These are phyloP conservation scores for Cenchrus purpureus DNA, from an alignment of 176 grass and related monocot species.

Conservation along the genomic window DNA sequence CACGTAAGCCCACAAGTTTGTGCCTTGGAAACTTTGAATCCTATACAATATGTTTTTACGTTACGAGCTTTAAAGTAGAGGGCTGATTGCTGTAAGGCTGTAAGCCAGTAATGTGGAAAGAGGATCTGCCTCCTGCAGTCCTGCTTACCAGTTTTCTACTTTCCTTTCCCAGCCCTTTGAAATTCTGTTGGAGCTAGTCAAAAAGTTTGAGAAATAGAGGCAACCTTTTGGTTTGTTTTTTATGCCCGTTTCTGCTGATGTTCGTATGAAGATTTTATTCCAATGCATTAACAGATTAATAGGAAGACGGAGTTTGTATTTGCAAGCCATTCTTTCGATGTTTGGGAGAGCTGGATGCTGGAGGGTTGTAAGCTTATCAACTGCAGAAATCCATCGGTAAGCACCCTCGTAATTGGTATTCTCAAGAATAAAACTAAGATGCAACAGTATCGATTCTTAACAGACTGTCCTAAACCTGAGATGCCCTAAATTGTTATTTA, in stretches of 20 bases:
- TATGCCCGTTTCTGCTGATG: neutral
- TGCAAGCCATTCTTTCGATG: conserved; percentile 90
- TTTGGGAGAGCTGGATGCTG: conserved; percentile 87
- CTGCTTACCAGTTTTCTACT: neutral
- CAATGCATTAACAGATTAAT: conserved; percentile 67
- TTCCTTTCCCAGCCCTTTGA: neutral
- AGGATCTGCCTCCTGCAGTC: neutral
- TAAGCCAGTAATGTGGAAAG: neutral
- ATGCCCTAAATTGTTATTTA: neutral
- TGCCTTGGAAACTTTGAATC: neutral
- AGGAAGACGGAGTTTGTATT: conserved; percentile 94
- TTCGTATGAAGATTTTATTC: conserved; percentile 2
- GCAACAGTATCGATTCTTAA: neutral
- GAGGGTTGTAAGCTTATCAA: conserved; percentile 84
- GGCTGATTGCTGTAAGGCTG: neutral
- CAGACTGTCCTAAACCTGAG: neutral
- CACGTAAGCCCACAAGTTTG: conserved; percentile 4
- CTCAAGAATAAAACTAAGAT: neutral
- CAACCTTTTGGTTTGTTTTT: neutral
- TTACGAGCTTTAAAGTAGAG: neutral
- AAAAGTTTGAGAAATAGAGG: neutral
- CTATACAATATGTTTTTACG: neutral
- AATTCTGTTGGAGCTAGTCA: neutral
- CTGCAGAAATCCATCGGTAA: conserved; percentile 84
- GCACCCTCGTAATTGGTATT: conserved; percentile 31